Percentiles rank a stretch among this genome's conserved stretches.
Evolutionary conservation across 31 red algal genomes (phyloP).

Genomic region (Porphyra umbilicalis): DNA sequence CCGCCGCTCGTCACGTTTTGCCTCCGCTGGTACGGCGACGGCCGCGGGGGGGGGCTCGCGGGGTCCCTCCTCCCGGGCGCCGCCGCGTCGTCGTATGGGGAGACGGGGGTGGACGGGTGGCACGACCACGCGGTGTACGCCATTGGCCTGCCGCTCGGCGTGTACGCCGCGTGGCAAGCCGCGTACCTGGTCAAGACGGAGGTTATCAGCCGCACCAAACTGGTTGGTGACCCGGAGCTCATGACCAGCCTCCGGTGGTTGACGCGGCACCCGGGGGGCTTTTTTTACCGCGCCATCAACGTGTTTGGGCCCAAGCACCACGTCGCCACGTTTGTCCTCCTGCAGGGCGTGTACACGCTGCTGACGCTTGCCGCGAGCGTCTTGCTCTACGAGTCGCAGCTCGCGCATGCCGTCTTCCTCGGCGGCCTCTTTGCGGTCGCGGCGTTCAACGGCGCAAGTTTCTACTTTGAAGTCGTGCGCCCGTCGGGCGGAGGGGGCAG

Average conservation of each 20-base stretch:
- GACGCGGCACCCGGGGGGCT: constrained; percentile 2
- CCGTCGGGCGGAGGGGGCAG: neutral
- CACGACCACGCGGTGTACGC: neutral
- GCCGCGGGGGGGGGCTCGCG: neutral
- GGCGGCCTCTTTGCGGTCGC: constrained; percentile 4
- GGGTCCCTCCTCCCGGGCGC: neutral
- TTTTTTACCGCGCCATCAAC: constrained; percentile 8
- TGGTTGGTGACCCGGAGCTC: constrained; percentile 27
- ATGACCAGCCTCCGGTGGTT: constrained; percentile 36
- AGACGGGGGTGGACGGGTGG: neutral
- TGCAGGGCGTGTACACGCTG: constrained; percentile 22
- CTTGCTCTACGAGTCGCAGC: constrained; percentile 3
- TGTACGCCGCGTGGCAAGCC: constrained; percentile 30
- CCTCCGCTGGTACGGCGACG: constrained; percentile 23
- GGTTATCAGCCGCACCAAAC: constrained; percentile 21
- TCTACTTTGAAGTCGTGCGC: constrained; percentile 41
- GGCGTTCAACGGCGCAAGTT: constrained; percentile 22
- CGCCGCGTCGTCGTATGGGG: neutral
- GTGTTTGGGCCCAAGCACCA: constrained; percentile 13
- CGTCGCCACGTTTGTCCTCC: constrained; percentile 12
- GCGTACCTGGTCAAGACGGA: constrained; percentile 28
- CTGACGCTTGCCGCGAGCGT: constrained; percentile 9
- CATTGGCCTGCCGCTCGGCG: constrained; percentile 8
- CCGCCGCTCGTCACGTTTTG: constrained; percentile 32
- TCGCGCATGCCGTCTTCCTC: constrained; percentile 9